A percentile compares a stretch with the other conserved stretches of the same genome.
Evolutionary conservation across 2,329 filamentous ascomycete species (phyloP).

Genomic region (Penicillium sp.): DNA sequence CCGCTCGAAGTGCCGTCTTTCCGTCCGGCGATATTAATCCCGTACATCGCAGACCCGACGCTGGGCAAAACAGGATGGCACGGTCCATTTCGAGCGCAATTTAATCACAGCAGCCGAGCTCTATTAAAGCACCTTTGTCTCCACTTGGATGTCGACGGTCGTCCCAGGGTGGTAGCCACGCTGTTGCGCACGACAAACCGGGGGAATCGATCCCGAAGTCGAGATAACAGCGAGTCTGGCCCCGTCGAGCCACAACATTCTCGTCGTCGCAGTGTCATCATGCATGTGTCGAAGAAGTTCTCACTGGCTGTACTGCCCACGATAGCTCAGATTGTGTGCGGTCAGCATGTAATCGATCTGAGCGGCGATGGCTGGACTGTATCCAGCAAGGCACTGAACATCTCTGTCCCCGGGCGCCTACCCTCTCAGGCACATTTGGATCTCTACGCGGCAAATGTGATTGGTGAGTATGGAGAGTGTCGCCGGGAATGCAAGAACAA

Average conservation of each 20-base stretch:
- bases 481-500: slow-evolving; percentile 1
- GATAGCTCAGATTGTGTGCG: slow-evolving; percentile 14
- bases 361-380: slow-evolving; percentile 51
- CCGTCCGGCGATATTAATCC: not conserved
- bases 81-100: not conserved
- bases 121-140: not conserved
- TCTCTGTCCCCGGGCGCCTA: slow-evolving; percentile 58
- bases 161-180: not conserved
- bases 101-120: slow-evolving; percentile 1
- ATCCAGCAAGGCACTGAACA: slow-evolving; percentile 51
- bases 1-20: slow-evolving; percentile 5
- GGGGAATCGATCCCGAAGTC: not conserved
- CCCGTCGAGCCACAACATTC: not conserved
- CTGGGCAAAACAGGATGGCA: slow-evolving; percentile 8
- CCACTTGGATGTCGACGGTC: slow-evolving; percentile 6
- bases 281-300: slow-evolving; percentile 23
- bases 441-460: slow-evolving; percentile 57
- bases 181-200: slow-evolving; percentile 4
- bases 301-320: slow-evolving; percentile 22
- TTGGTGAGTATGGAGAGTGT: slow-evolving; percentile 50
- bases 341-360: slow-evolving; percentile 47
- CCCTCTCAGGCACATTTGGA: slow-evolving; percentile 66
- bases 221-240: not conserved
- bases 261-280: slow-evolving; percentile 8
- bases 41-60: not conserved